Percentiles rank a stretch among this genome's conserved stretches.
Conservation (phyloP, 2,329 filamentous ascomycete species). For the Thielaviopsis musarum region DNA sequence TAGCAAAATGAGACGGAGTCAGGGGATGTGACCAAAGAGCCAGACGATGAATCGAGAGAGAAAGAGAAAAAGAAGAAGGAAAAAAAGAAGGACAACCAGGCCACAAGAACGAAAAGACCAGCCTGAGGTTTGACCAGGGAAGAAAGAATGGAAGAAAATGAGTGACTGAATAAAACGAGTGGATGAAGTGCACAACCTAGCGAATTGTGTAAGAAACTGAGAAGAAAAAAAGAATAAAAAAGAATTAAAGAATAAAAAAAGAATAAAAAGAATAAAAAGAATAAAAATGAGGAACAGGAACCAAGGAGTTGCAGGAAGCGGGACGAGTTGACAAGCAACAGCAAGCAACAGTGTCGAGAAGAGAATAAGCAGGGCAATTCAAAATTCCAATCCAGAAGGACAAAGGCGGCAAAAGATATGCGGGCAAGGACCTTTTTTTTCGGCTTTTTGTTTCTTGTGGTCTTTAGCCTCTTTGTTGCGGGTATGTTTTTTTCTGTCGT, state of each 20-base stretch:
- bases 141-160: background rate
- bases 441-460: background rate
- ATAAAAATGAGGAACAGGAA: background rate
- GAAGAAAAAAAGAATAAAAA: constrained; percentile 8
- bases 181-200: too few species aligned
- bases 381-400: background rate
- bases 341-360: background rate
- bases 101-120: too few species aligned
- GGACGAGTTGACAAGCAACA: constrained; percentile 1
- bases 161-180: background rate
- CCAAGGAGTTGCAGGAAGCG: constrained; percentile 1
- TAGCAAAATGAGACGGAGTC: background rate
- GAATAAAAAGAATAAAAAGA: background rate
- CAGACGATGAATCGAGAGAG: too few species aligned
- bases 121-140: background rate
- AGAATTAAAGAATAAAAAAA: background rate
- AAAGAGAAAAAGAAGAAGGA: too few species aligned
- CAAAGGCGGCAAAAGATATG: background rate
- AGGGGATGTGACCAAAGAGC: background rate
- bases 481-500: too few species aligned
- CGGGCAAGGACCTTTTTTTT: background rate
- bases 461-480: too few species aligned
- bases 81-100: too few species aligned
- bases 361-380: background rate
- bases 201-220: background rate